Evolutionary conservation across 1,284 basidiomycete species (phyloP).

Genomic region (Lentinula novae-zelandiae): DNA sequence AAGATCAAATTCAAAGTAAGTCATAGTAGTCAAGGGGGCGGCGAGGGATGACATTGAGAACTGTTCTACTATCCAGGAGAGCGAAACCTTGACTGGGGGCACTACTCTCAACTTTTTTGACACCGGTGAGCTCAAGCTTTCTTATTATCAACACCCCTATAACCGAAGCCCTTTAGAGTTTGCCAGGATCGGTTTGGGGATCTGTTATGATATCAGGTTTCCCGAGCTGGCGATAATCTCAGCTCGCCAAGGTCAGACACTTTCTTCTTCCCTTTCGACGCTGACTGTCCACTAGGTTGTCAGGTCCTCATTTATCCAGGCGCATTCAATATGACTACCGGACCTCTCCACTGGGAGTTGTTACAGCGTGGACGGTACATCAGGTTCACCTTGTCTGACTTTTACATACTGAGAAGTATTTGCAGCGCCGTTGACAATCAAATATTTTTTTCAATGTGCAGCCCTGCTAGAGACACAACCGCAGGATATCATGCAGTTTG

Average conservation of each 20-base stretch:
- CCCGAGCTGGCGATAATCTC: slow-evolving; percentile 93
- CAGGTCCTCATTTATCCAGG: slow-evolving; percentile 89
- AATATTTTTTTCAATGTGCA: slow-evolving; percentile 93
- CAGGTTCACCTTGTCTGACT: not conserved
- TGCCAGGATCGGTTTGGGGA: slow-evolving; percentile 86
- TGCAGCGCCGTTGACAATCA: slow-evolving; percentile 93
- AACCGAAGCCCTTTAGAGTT: slow-evolving; percentile 50
- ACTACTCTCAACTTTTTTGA: slow-evolving; percentile 80
- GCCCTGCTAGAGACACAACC: slow-evolving; percentile 83
- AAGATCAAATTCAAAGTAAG: slow-evolving; percentile 93
- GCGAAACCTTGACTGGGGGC: slow-evolving; percentile 87
- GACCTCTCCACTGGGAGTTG: slow-evolving; percentile 95
- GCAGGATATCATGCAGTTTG: slow-evolving; percentile 85
- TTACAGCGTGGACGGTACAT: slow-evolving; percentile 80
- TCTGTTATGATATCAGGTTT: slow-evolving; percentile 93
- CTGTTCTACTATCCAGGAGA: slow-evolving; percentile 62
- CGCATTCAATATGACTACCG: slow-evolving; percentile 91
- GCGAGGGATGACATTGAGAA: not conserved
- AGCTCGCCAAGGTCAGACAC: slow-evolving; percentile 70
- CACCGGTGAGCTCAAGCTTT: slow-evolving; percentile 53
- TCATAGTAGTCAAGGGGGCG: not conserved
- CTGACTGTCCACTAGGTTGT: slow-evolving; percentile 52
- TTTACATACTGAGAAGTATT: not conserved
- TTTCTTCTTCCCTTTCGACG: not conserved
- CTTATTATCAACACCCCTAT: not conserved